Percentiles rank a stretch among this genome's conserved stretches.
phyloP scores from a whole-genome alignment of 768 basidiomycete genomes.

The Fomitopsis serialis region DNA sequence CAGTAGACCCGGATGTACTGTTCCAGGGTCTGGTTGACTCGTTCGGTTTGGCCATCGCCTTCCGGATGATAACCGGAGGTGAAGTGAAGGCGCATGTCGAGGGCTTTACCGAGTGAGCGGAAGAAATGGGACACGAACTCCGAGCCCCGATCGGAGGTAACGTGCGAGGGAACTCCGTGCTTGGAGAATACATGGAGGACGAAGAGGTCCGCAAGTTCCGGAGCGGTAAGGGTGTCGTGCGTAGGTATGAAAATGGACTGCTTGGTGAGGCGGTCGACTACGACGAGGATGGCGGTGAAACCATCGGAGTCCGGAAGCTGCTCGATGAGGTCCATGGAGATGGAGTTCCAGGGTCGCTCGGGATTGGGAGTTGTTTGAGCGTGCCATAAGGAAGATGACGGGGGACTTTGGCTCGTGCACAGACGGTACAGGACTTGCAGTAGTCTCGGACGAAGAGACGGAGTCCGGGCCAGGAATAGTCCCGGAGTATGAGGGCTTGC shows the following conservation, averaged over 20 bases:
- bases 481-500: constrained; percentile 21
- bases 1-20: constrained; percentile 30
- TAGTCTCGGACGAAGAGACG: constrained; percentile 23
- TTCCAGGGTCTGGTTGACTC: constrained; percentile 33
- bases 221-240: constrained; percentile 3
- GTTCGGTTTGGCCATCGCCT: constrained; percentile 34
- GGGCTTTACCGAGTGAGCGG: neutral
- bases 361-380: constrained; percentile 29
- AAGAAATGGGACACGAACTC: constrained; percentile 11
- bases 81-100: constrained; percentile 12
- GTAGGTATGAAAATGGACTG: constrained; percentile 3
- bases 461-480: constrained; percentile 37
- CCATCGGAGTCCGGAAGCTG: constrained; percentile 10
- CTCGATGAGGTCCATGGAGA: constrained; percentile 22
- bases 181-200: constrained; percentile 5
- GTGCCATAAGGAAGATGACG: constrained; percentile 23
- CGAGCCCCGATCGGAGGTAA: constrained; percentile 15
- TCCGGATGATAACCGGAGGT: constrained; percentile 42
- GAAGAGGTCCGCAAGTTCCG: constrained; percentile 3
- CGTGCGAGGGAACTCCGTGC: constrained; percentile 11
- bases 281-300: constrained; percentile 15
- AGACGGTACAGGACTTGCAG: constrained; percentile 25
- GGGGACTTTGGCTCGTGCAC: constrained; percentile 22
- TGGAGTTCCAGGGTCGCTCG: constrained; percentile 11
- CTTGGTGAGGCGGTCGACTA: constrained; percentile 12